phyloP scores from a whole-genome alignment of 805 yeast species.

The Myxozyma neglecta region DNA sequence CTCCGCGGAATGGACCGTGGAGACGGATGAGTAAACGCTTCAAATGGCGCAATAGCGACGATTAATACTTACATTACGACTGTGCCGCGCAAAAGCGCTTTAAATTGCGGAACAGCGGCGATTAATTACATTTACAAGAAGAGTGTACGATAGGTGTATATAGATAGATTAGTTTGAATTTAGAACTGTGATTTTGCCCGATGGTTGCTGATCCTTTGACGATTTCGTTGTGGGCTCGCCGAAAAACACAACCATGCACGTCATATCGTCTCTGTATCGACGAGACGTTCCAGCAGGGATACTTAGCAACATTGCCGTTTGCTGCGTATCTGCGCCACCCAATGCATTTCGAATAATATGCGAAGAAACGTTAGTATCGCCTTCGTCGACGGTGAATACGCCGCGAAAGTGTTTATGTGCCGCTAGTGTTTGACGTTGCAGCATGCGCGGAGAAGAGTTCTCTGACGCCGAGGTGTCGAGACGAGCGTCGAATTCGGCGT shows the following conservation, averaged over 20 bases:
- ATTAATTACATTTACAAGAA: too few species aligned
- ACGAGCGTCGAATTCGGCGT: slow-evolving; percentile 16
- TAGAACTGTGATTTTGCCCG: slow-evolving; percentile 13
- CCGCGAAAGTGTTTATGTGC: slow-evolving; percentile 22
- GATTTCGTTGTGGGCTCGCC: slow-evolving; percentile 46
- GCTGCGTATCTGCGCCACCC: slow-evolving; percentile 84
- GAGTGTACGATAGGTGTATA: neutral
- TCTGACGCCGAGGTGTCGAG: slow-evolving; percentile 5
- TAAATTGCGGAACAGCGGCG: slow-evolving; percentile 9
- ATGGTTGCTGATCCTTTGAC: neutral
- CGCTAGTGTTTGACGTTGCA: slow-evolving; percentile 2
- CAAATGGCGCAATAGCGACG: slow-evolving; percentile 11
- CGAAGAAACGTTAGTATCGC: slow-evolving; percentile 77
- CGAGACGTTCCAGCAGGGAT: slow-evolving; percentile 91
- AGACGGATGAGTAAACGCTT: slow-evolving; percentile 18
- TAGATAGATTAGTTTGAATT: neutral
- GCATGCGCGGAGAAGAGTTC: neutral
- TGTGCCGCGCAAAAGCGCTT: too few species aligned
- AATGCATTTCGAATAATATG: slow-evolving; percentile 92
- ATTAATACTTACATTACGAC: too few species aligned
- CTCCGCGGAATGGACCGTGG: slow-evolving; percentile 13
- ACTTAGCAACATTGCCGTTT: slow-evolving; percentile 81
- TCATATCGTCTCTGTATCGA: slow-evolving; percentile 90
- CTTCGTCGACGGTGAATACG: slow-evolving; percentile 52
- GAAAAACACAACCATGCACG: slow-evolving; percentile 93